Conservation (phyloP, 345 rosid genomes). For the Bretschneidera sinensis region DNA sequence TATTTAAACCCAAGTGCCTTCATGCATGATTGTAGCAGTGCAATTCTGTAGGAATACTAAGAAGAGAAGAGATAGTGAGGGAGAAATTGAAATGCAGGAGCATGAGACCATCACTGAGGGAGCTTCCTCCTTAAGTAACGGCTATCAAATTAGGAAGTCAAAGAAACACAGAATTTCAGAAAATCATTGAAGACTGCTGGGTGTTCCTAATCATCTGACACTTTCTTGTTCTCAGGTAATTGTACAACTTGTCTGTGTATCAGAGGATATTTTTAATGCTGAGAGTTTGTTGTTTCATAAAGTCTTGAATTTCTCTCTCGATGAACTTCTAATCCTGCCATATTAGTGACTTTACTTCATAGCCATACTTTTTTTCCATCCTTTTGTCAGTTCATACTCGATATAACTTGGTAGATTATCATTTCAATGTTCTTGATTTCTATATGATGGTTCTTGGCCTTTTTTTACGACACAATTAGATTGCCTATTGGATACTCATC, state of each 20-base stretch:
- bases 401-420: too few species aligned
- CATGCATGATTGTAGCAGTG: slow-evolving; percentile 1
- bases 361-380: too few species aligned
- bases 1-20: neutral
- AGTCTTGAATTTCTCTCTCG: neutral
- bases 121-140: slow-evolving; percentile 10
- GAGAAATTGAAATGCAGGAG: slow-evolving; percentile 20
- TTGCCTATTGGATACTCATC: too few species aligned
- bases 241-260: neutral
- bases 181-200: slow-evolving; percentile 16
- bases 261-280: neutral
- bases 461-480: too few species aligned
- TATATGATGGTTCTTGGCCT: too few species aligned
- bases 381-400: too few species aligned
- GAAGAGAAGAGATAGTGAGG: slow-evolving; percentile 34
- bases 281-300: neutral
- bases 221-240: slow-evolving; percentile 7
- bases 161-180: slow-evolving; percentile 31
- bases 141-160: slow-evolving; percentile 22
- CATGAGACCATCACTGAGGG: slow-evolving; percentile 11
- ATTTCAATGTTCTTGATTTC: too few species aligned
- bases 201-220: neutral
- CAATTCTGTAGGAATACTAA: slow-evolving; percentile 24
- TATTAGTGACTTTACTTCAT: too few species aligned
- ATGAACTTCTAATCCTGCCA: neutral